Base-by-base conservation (phyloP, 2,329 filamentous ascomycete genomes). In the Venturia aucupariae region DNA sequence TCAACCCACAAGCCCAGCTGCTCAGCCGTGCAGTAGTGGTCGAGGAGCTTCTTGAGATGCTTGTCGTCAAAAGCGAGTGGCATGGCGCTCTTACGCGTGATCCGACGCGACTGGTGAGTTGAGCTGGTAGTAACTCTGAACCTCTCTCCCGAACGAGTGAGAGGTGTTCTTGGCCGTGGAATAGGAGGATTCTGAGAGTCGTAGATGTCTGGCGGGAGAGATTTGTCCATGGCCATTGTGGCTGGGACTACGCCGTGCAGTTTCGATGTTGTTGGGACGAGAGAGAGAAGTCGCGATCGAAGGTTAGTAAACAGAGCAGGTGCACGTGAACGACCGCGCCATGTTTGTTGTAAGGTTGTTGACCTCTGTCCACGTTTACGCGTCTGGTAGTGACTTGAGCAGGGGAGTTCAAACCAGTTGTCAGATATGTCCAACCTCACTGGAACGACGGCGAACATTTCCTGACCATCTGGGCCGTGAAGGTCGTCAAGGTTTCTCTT, bases 41-140 rank as follows among this genome's bases (percentile, higher is more conserved):
- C 27, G 51, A 57, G 51, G 17, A 57, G 27, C 30, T 57, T 57
- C 30, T 57, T 35, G 51, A 57, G 51, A 57, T 57, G 51, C 27
- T 35, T 57, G 51, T 35, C 51, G 19, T 57, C 51, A 35, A 57
- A 57, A 11, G 27, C 24, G 17, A 57, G 51, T n/a, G 51, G 51
- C 51, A 57, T 32, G 17, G 51, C 51, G 51, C 51, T 57, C 51
- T 38, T 32, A 57, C 51, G 51, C 51, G 51, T 57, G 17, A 35
- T n/a, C 15, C 51, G 51, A 32, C 51, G 51, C 30, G 51, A 35
- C 51, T 57, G 27, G 27, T 57, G 27, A n/a, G 6, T 17, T 35
- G 27, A 55, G 19, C 51, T 55, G 51, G 51, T 6, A 13, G 51
- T 6, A 13, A 55, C 51, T 19, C 51, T 30, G 51, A 30, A 35